Conservation (phyloP, 2,329 filamentous ascomycete species). For the Colletotrichum chrysophilum region DNA sequence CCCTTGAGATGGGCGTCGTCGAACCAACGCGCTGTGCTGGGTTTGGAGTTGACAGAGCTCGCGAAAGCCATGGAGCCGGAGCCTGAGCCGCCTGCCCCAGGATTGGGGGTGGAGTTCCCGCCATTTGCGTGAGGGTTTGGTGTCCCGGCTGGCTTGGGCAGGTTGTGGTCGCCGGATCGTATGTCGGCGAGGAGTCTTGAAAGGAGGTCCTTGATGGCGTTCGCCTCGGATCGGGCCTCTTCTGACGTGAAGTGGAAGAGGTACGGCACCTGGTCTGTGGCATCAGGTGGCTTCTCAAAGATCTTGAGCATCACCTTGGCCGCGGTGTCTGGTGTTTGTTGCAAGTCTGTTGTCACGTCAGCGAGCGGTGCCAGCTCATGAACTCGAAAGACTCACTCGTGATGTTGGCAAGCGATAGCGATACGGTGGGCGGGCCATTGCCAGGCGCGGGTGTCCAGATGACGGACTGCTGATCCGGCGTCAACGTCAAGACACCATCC, state of each 20-base stretch:
- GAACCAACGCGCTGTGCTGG: conserved; percentile 70
- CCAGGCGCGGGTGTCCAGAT: conserved; percentile 79
- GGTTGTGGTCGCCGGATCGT: conserved; percentile 60
- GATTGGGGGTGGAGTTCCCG: not conserved
- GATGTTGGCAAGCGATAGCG: conserved; percentile 76
- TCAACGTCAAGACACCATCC: conserved; percentile 82
- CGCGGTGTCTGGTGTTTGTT: conserved; percentile 89
- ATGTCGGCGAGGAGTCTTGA: conserved; percentile 76
- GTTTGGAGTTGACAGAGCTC: conserved; percentile 65
- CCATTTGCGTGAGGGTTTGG: conserved; percentile 29
- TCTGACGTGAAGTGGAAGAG: conserved; percentile 89
- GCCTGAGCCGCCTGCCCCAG: conserved; percentile 28
- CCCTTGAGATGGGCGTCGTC: conserved; percentile 79
- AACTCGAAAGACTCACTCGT: conserved; percentile 68
- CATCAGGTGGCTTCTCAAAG: conserved; percentile 71
- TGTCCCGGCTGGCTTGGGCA: conserved; percentile 51
- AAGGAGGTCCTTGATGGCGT: conserved; percentile 81
- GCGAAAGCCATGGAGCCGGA: conserved; percentile 81
- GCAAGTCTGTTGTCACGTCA: conserved; percentile 69
- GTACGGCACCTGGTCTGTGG: conserved; percentile 70
- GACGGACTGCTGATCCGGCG: conserved; percentile 74
- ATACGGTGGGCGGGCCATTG: conserved; percentile 68
- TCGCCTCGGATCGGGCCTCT: conserved; percentile 82
- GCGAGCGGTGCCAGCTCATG: not conserved
- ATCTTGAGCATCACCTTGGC: conserved; percentile 95